Evolutionary conservation across 345 rosid species (phyloP), one percentile per base, ranked within the genome.

Genomic region (Gossypium stocksii): DNA sequence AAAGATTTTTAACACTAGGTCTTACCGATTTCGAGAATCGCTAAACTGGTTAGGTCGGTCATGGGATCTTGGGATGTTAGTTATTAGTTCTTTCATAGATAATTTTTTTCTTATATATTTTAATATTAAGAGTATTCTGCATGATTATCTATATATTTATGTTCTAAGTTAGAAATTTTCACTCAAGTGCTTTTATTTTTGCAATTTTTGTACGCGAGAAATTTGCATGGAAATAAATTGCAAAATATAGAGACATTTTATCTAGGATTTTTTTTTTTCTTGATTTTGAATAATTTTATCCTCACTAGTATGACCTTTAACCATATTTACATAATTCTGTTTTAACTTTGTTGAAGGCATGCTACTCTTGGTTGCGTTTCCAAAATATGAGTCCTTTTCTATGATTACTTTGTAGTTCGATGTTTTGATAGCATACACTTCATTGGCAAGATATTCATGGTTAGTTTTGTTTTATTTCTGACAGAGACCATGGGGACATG

Each of bases 401-500:
- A 20, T 19, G 29, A 17, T 34, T 19, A 66, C 41, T 66, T 19
- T 66, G 2, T 44, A 20, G 17, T 13, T 20, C 12, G 14, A 2
- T 44, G 5, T 46, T 46, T 17, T 22, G 5, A 20, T 22, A 1
- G 38, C 46, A 46, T 46, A 45, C 12, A 34, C 22, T 45, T 7
- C 2, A 44, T 19, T 48, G 52, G 54, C 54, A 16, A 51, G 54
- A 51, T 51, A 13, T 51, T 13, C 4, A 51, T 51, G 54, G 9
- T 41, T 41, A 20, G 48, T 14, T 16, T 65, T 38, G 52, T 34
- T 65, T n/a, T n/a, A 7, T 13, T 58, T 58, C 15, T 51, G 54
- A 58, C 86, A 96, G 98, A 79, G 99, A 96, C 81, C 99, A 96
- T 91, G 99, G 99, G 52, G 99, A 96, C 76, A 96, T 96, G 99